A percentile compares a stretch with the other conserved stretches of the same genome.
Conservation (phyloP, 2,329 filamentous ascomycete species). For the Aspergillus melleus region DNA sequence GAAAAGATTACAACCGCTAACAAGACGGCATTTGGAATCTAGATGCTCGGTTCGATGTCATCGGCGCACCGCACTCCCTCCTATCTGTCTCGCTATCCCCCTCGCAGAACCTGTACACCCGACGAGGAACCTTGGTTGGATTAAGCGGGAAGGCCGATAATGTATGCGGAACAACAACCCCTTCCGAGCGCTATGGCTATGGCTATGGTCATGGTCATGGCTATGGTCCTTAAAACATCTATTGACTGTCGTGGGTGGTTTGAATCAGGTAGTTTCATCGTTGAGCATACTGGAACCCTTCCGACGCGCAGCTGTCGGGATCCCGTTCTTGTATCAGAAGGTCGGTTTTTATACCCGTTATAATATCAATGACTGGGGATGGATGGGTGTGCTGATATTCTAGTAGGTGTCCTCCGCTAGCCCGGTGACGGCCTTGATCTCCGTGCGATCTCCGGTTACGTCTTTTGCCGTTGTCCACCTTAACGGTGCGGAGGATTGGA, state of each 20-base stretch:
- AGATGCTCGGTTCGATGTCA: conserved; percentile 95
- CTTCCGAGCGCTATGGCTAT: not conserved
- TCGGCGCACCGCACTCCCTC: conserved; percentile 88
- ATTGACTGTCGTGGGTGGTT: conserved; percentile 2
- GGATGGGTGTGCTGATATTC: conserved; percentile 13
- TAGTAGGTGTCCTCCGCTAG: conserved; percentile 75
- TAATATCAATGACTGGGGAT: not conserved
- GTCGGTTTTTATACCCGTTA: conserved; percentile 24
- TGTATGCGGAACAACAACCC: conserved; percentile 51
- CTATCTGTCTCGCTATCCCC: conserved; percentile 90
- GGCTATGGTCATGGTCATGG: not conserved
- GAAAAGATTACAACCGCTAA: conserved; percentile 15
- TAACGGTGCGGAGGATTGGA: conserved; percentile 94
- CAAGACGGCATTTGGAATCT: not conserved
- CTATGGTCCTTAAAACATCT: not conserved
- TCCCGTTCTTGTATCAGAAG: conserved; percentile 92
- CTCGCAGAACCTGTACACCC: conserved; percentile 89
- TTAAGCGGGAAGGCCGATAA: conserved; percentile 89
- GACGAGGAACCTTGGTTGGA: conserved; percentile 85
- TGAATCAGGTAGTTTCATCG: conserved; percentile 74
- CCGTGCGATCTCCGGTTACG: conserved; percentile 80
- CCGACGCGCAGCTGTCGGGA: conserved; percentile 73
- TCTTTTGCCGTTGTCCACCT: conserved; percentile 86
- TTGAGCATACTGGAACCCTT: conserved; percentile 84
- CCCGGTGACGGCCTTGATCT: conserved; percentile 83